Conservation (phyloP, 441 rosid species). For the Erysimum cheiri region DNA sequence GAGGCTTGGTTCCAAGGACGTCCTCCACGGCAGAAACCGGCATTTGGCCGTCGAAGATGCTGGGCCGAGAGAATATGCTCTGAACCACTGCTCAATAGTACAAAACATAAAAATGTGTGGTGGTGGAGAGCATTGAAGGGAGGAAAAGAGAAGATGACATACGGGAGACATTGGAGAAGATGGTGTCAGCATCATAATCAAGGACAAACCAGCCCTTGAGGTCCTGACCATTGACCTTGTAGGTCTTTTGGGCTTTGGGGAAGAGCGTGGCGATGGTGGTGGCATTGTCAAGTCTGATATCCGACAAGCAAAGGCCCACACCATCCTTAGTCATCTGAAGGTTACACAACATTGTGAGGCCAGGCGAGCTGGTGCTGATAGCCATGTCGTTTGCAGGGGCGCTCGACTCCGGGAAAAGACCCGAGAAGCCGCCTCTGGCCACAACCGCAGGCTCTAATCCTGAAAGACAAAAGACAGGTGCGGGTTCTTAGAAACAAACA, state of each 20-base stretch:
- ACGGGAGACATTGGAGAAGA: conserved; percentile 59
- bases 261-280: conserved; percentile 56
- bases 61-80: conserved; percentile 58
- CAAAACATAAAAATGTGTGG: conserved; percentile 22
- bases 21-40: conserved; percentile 61
- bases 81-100: conserved; percentile 61
- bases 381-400: conserved; percentile 54
- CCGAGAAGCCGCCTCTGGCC: conserved; percentile 85
- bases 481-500: background rate
- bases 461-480: background rate
- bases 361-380: conserved; percentile 36
- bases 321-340: conserved; percentile 87
- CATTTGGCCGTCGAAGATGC: conserved; percentile 53
- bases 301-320: conserved; percentile 69
- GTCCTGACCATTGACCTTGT: conserved; percentile 66
- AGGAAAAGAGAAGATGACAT: conserved; percentile 35
- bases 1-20: conserved; percentile 43
- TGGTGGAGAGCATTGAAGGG: background rate
- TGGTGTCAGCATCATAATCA: conserved; percentile 55
- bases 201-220: conserved; percentile 70
- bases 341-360: conserved; percentile 62
- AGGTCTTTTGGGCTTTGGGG: conserved; percentile 52
- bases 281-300: conserved; percentile 60
- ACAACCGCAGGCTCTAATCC: conserved; percentile 20
- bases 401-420: conserved; percentile 80